phyloP scores from a whole-genome alignment of 768 basidiomycete genomes.

The Termitomyces eurrhizus region DNA sequence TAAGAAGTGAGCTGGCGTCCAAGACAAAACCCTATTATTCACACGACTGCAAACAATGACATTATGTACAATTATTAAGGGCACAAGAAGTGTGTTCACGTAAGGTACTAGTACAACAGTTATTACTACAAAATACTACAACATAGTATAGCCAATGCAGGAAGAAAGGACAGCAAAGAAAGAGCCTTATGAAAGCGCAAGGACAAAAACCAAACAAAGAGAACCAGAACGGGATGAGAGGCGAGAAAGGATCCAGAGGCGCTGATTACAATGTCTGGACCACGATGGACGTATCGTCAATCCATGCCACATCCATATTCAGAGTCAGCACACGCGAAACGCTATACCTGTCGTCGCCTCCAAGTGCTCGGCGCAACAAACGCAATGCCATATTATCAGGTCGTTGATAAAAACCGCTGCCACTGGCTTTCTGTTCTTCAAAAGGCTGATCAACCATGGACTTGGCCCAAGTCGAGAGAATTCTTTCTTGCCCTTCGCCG shows the following conservation, averaged over 20 bases:
- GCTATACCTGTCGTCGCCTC: conserved; percentile 48
- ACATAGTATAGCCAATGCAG: neutral
- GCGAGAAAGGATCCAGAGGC: neutral
- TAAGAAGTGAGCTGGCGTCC: neutral
- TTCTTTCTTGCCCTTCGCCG: conserved; percentile 38
- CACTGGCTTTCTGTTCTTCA: conserved; percentile 11
- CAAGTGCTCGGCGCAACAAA: conserved; percentile 52
- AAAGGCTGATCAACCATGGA: conserved; percentile 30
- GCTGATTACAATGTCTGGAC: conserved; percentile 50
- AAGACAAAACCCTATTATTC: neutral
- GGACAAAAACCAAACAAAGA: neutral
- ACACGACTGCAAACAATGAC: neutral
- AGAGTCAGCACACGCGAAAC: conserved; percentile 60
- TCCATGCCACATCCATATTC: conserved; percentile 62
- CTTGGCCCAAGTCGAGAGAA: conserved; percentile 52
- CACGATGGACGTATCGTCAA: conserved; percentile 66
- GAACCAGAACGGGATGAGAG: neutral
- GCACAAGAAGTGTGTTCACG: neutral
- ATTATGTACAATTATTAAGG: conserved; percentile 2
- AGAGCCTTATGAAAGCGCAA: neutral
- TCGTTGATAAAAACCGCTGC: neutral
- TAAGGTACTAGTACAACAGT: neutral
- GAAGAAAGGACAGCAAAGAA: neutral
- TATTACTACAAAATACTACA: conserved; percentile 4
- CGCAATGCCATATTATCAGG: conserved; percentile 52